Evolutionary conservation across 192 early-diverging fungal species (phyloP).

Genomic region (Backusella parvicylindrica): DNA sequence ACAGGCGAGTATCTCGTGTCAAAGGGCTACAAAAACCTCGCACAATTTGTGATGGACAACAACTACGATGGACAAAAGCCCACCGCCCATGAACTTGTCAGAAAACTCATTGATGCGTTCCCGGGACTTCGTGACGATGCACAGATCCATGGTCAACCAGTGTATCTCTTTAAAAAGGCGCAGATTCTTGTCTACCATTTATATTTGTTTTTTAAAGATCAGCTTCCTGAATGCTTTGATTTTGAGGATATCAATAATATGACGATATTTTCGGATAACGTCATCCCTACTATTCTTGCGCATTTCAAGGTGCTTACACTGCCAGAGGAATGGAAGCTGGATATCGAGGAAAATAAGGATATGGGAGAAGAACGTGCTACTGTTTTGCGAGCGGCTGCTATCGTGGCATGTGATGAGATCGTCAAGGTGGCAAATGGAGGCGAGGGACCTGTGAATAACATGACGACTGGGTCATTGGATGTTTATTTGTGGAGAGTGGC

Average conservation of each 20-base stretch:
- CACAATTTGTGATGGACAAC: constrained; percentile 68
- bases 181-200: constrained; percentile 68
- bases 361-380: constrained; percentile 48
- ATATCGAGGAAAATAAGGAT: constrained; percentile 43
- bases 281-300: constrained; percentile 64
- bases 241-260: constrained; percentile 63
- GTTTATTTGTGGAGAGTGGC: constrained; percentile 73
- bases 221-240: constrained; percentile 50
- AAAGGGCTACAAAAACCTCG: constrained; percentile 59
- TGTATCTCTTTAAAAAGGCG: constrained; percentile 79
- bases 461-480: constrained; percentile 52
- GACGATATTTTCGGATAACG: constrained; percentile 76
- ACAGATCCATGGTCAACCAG: constrained; percentile 40
- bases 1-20: constrained; percentile 63
- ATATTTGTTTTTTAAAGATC: constrained; percentile 53
- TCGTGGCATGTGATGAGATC: constrained; percentile 60
- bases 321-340: constrained; percentile 43
- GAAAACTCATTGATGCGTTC: constrained; percentile 58
- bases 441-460: constrained; percentile 33
- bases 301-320: constrained; percentile 50
- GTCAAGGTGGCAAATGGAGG: constrained; percentile 35
- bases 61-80: constrained; percentile 35
- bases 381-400: constrained; percentile 67
- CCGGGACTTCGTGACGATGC: constrained; percentile 67
- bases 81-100: constrained; percentile 54